phyloP scores from a whole-genome alignment of 2,329 filamentous ascomycete genomes.

The Paraconiothyrium brasiliense region DNA sequence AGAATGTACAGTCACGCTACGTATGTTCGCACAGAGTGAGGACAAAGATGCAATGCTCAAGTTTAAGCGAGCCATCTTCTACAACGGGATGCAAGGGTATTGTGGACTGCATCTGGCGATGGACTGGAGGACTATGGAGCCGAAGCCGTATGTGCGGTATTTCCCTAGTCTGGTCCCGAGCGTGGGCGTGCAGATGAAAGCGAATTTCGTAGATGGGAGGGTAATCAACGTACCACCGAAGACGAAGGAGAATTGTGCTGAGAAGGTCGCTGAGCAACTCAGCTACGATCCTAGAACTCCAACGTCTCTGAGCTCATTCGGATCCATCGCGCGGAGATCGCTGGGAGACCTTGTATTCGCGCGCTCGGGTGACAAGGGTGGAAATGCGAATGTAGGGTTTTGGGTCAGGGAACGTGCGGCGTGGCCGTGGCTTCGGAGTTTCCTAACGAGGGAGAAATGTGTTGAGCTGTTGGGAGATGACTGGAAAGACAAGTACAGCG shows the following conservation, averaged over 20 bases:
- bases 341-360: conserved; percentile 45
- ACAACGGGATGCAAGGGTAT: conserved; percentile 47
- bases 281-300: conserved; percentile 40
- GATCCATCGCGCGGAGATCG: conserved; percentile 43
- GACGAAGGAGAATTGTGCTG: conserved; percentile 22
- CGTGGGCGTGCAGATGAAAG: conserved; percentile 25
- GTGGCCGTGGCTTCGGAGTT: conserved; percentile 33
- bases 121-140: conserved; percentile 51
- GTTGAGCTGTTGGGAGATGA: conserved; percentile 28
- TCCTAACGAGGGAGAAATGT: conserved; percentile 26
- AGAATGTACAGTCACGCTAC: conserved; percentile 45
- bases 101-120: conserved; percentile 47
- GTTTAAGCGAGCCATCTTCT: conserved; percentile 27
- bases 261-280: conserved; percentile 16
- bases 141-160: conserved; percentile 33
- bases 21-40: conserved; percentile 31
- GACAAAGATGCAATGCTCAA: conserved; percentile 26
- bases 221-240: conserved; percentile 18
- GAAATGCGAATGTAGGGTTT: conserved; percentile 36
- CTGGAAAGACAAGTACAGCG: conserved; percentile 22
- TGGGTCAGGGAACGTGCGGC: conserved; percentile 32
- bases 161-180: conserved; percentile 26
- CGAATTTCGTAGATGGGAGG: conserved; percentile 21
- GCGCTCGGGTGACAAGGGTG: conserved; percentile 39
- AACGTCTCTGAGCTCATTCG: conserved; percentile 37